Base-by-base conservation (phyloP, 805 yeast species). In the Suhomyces faveliae region DNA sequence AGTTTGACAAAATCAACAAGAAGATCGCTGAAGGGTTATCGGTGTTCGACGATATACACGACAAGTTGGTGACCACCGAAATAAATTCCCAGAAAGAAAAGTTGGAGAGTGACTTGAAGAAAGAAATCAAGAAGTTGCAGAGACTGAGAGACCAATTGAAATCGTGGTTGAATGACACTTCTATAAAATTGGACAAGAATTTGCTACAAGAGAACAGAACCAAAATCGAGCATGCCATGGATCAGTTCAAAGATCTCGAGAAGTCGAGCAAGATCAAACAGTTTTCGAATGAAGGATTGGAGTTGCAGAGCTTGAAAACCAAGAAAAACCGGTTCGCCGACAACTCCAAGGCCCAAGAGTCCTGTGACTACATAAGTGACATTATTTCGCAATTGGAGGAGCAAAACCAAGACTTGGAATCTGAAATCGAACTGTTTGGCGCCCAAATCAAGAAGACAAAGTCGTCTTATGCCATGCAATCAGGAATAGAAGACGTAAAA, bases 81-180 rank as follows among this genome's bases (percentile, higher is more conserved):
- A 86, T 86, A 58, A 86, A 81, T 54, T 83, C 96, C 2, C 96
- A 91, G 64, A 87, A 92, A 71, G 98, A 92, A 64, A 92, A 92
- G 66, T 77, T 94, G 49, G 99, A 94, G 65, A 79, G 83, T 52
- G 99, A 92, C 64, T 75, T 92, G 63, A 91, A 94, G 71, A 85
- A 94, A 60, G 98, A 94, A 67, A 91, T 94, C 68, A 92, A 94
- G 68, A 92, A 90, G 67, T 76, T 92, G 49, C 99, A 92, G 64
- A 82, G 96, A 64, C 83, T 86, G 58, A 80, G 98, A 63, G 99
- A 92, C 67, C 98, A 90, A 71, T 88, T 92, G 59, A 92, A 92
- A 70, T 87, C 87, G 48, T 92, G 99, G 99, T 71, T 90, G 63
- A 82, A 92, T 38, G 91, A 92, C 56, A 87, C 85, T 57, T 96